phyloP scores from a whole-genome alignment of 805 yeast species.

The Ogataea populi-albae region DNA sequence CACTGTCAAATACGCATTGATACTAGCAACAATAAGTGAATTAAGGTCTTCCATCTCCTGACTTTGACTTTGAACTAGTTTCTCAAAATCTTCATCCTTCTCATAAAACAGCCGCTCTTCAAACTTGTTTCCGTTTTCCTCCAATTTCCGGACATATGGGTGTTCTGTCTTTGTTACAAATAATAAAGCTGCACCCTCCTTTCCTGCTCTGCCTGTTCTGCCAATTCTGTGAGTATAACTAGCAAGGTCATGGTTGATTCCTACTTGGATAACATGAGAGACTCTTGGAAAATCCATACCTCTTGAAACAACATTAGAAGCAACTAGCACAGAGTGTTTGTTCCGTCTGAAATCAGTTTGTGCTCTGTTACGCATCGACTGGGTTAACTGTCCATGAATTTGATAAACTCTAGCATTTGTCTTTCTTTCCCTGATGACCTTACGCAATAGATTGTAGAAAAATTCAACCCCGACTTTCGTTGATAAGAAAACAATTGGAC shows the following conservation, averaged over 20 bases:
- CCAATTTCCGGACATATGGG: conserved; percentile 50
- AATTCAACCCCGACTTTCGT: conserved; percentile 69
- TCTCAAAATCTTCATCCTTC: conserved; percentile 35
- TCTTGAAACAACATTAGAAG: conserved; percentile 93
- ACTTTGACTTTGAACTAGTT: conserved; percentile 33
- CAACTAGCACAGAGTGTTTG: conserved; percentile 58
- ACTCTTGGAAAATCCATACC: conserved; percentile 95
- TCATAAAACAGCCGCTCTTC: conserved; percentile 40
- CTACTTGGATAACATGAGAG: conserved; percentile 78
- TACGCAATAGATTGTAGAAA: conserved; percentile 42
- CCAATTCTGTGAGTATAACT: conserved; percentile 92
- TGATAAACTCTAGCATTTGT: conserved; percentile 16
- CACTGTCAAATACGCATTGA: conserved; percentile 20
- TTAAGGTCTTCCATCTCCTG: conserved; percentile 19
- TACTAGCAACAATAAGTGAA: conserved; percentile 14
- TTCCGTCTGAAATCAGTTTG: conserved; percentile 34
- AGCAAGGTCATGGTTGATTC: conserved; percentile 70
- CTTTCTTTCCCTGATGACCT: conserved; percentile 13
- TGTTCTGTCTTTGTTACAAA: conserved; percentile 56
- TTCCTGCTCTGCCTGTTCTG: conserved; percentile 93
- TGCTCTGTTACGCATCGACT: conserved; percentile 49
- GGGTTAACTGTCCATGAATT: conserved; percentile 76
- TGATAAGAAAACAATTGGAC: conserved; percentile 80
- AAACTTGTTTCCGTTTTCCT: conserved; percentile 54
- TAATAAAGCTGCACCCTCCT: conserved; percentile 65